Evolutionary conservation across 768 basidiomycete species (phyloP).

Genomic region (Boletus insuetus): DNA sequence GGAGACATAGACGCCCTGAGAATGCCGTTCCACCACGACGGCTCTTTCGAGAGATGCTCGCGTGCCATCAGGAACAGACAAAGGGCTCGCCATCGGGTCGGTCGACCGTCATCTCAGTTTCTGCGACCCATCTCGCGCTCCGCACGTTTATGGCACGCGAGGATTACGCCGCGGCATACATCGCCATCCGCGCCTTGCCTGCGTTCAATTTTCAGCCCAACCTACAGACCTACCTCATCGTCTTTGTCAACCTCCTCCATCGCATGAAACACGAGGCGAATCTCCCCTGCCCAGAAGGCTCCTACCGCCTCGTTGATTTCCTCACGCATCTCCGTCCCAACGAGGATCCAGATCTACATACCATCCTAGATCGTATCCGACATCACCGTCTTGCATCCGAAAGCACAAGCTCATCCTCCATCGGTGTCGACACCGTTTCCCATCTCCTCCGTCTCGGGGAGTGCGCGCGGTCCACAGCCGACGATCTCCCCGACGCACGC

Average conservation of each 20-base stretch:
- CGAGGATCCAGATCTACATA: slow-evolving; percentile 16
- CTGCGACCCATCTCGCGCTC: slow-evolving; percentile 41
- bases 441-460: slow-evolving; percentile 24
- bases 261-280: slow-evolving; percentile 27
- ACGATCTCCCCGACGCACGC: slow-evolving; percentile 3
- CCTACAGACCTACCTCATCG: slow-evolving; percentile 38
- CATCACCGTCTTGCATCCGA: neutral
- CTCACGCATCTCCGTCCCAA: slow-evolving; percentile 17
- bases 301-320: slow-evolving; percentile 25
- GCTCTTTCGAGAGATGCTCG: slow-evolving; percentile 46
- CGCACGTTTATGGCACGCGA: slow-evolving; percentile 41
- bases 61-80: slow-evolving; percentile 29
- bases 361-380: slow-evolving; percentile 18
- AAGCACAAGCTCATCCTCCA: neutral
- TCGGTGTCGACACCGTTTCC: slow-evolving; percentile 16
- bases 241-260: slow-evolving; percentile 38
- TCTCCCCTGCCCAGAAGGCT: neutral
- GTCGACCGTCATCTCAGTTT: slow-evolving; percentile 30
- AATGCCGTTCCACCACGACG: slow-evolving; percentile 36
- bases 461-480: neutral
- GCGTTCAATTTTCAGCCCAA: slow-evolving; percentile 31
- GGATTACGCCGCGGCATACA: slow-evolving; percentile 49
- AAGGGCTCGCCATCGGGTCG: slow-evolving; percentile 10
- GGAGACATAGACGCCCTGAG: slow-evolving; percentile 18
- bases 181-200: slow-evolving; percentile 35